Conservation (phyloP, 495 filamentous ascomycete species). For the Hypoxylon perforatum region DNA sequence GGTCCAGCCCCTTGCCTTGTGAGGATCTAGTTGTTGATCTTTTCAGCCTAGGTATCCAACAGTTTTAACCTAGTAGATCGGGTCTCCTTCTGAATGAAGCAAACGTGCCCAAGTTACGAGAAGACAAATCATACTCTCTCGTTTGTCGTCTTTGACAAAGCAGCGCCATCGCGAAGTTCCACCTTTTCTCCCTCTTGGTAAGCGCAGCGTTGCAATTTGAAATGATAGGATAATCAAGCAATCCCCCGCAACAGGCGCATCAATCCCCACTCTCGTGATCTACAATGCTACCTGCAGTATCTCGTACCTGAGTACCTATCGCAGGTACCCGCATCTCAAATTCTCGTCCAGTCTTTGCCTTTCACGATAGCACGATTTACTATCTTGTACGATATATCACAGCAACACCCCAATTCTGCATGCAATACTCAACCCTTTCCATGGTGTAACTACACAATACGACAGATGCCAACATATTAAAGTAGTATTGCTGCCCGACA, state of each 20-base stretch:
- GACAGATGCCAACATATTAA: background rate
- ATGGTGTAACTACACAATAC: background rate
- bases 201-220: constrained; percentile 2
- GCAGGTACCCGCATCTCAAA: background rate
- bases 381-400: background rate
- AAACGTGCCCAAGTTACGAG: too few relatives aligned
- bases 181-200: too few relatives aligned
- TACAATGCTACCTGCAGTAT: constrained; percentile 13
- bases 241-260: constrained; percentile 1
- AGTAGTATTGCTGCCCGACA: constrained; percentile 6
- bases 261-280: constrained; percentile 6
- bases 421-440: background rate
- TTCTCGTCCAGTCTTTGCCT: background rate
- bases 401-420: too few relatives aligned
- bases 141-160: constrained; percentile 36
- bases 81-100: too few relatives aligned
- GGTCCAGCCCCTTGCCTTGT: constrained; percentile 9
- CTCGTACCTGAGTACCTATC: constrained; percentile 7
- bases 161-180: background rate
- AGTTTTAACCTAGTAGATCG: too few relatives aligned
- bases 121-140: constrained; percentile 8
- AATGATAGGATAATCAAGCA: constrained; percentile 18
- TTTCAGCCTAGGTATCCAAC: too few relatives aligned
- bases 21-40: too few relatives aligned
- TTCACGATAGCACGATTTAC: background rate